A percentile compares a stretch with the other conserved stretches of the same genome.
phyloP scores from a whole-genome alignment of 345 rosid genomes.

The Ricinus communis region DNA sequence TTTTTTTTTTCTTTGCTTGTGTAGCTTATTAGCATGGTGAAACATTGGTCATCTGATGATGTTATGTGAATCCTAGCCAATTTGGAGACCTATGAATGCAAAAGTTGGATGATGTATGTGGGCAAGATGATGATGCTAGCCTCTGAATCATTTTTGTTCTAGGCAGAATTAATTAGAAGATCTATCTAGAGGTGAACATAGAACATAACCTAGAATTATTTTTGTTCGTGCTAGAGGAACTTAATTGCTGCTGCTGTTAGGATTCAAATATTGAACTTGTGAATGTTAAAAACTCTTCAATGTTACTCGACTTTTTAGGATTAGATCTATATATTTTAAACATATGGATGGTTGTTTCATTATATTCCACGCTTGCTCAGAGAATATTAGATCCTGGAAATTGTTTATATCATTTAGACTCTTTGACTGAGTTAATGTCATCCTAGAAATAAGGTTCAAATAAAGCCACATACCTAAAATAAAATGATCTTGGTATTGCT shows the following conservation, averaged over 20 bases:
- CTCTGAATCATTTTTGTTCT: background rate
- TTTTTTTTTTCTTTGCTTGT: background rate
- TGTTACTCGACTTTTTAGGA: background rate
- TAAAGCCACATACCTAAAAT: background rate
- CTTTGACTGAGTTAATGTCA: background rate
- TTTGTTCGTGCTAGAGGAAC: background rate
- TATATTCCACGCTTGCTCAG: background rate
- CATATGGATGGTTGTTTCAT: no score
- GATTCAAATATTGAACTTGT: background rate
- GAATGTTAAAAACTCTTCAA: background rate
- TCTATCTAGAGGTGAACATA: background rate
- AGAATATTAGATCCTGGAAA: background rate
- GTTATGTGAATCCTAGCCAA: background rate
- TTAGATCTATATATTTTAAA: no score
- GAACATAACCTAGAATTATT: background rate
- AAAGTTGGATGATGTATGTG: background rate
- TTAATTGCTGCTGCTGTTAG: background rate
- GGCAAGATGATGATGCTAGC: background rate
- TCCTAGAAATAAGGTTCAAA: conserved; percentile 2
- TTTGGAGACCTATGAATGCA: background rate
- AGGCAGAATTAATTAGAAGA: background rate
- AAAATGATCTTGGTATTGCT: background rate
- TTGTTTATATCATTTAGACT: background rate
- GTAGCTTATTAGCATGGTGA: conserved; percentile 6
- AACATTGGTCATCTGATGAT: background rate